Percentiles rank a stretch among this genome's conserved stretches.
These are phyloP conservation scores for Sporothrix pallida DNA, from an alignment of 2,329 filamentous ascomycete species.

Conservation along the genomic window DNA sequence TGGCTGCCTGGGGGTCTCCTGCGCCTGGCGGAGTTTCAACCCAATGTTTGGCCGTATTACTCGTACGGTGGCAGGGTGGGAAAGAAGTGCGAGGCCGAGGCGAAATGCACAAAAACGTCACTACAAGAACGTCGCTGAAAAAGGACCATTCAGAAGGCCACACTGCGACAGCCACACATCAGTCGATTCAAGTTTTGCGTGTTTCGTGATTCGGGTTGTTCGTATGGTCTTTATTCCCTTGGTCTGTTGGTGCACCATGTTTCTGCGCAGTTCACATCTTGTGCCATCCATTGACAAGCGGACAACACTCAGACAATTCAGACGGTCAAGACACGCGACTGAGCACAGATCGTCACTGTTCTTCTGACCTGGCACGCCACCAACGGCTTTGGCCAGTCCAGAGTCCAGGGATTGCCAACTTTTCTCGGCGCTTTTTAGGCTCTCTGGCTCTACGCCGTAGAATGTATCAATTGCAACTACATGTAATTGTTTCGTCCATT, in stretches of 20 bases:
- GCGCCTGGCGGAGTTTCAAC: constrained; percentile 23
- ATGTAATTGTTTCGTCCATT: neutral
- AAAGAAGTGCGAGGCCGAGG: neutral
- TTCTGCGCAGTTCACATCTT: neutral
- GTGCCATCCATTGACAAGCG: neutral
- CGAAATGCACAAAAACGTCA: neutral
- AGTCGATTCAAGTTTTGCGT: neutral
- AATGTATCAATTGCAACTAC: neutral
- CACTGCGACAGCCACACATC: neutral
- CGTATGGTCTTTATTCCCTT: neutral
- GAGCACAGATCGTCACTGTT: constrained; percentile 1
- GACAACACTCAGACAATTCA: neutral
- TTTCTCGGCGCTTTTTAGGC: neutral
- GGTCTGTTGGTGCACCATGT: neutral
- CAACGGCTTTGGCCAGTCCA: neutral
- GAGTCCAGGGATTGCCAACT: neutral
- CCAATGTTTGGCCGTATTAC: constrained; percentile 24
- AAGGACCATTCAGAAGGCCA: neutral
- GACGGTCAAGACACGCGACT: neutral
- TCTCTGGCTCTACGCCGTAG: neutral
- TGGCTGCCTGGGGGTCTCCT: constrained; percentile 8
- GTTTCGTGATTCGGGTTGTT: constrained; percentile 2
- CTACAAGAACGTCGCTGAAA: neutral
- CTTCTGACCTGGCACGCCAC: constrained; percentile 12
- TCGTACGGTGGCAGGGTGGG: neutral